phyloP scores from a whole-genome alignment of 352 stramenopile genomes.

The Phytopythium mirpurense region DNA sequence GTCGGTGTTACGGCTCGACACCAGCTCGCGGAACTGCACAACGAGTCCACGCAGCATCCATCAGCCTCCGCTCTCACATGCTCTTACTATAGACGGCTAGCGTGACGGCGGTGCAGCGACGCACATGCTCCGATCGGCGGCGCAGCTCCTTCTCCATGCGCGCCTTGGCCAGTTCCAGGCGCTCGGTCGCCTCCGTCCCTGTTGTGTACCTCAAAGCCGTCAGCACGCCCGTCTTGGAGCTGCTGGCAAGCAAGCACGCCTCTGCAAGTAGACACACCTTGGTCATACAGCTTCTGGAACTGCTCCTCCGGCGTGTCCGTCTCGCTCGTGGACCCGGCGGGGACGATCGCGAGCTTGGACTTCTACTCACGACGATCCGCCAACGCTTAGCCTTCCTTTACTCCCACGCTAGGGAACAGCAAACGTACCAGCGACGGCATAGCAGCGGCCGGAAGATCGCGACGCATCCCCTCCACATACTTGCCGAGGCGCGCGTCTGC shows the following conservation, averaged over 20 bases:
- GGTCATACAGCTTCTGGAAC: slow-evolving; percentile 51
- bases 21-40: slow-evolving; percentile 50
- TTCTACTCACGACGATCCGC: slow-evolving; percentile 15
- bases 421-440: slow-evolving; percentile 36
- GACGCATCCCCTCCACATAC: slow-evolving; percentile 33
- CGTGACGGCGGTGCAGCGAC: no score
- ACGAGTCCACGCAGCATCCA: neutral
- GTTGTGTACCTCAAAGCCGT: neutral
- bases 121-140: slow-evolving; percentile 37
- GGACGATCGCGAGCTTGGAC: slow-evolving; percentile 55
- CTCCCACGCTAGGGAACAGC: neutral
- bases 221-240: neutral
- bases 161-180: slow-evolving; percentile 56
- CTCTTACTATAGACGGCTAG: no score
- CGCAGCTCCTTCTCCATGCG: slow-evolving; percentile 61
- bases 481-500: slow-evolving; percentile 45
- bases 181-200: slow-evolving; percentile 59
- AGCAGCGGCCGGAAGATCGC: slow-evolving; percentile 30
- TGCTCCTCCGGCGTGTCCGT: slow-evolving; percentile 31
- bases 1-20: slow-evolving; percentile 65
- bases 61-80: neutral
- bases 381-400: neutral
- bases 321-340: slow-evolving; percentile 25
- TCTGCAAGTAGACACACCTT: slow-evolving; percentile 14
- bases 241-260: neutral